Evolutionary conservation across 768 basidiomycete genomes (phyloP), one percentile per base, ranked within the genome.

Genomic region (Lentinula raphanica): DNA sequence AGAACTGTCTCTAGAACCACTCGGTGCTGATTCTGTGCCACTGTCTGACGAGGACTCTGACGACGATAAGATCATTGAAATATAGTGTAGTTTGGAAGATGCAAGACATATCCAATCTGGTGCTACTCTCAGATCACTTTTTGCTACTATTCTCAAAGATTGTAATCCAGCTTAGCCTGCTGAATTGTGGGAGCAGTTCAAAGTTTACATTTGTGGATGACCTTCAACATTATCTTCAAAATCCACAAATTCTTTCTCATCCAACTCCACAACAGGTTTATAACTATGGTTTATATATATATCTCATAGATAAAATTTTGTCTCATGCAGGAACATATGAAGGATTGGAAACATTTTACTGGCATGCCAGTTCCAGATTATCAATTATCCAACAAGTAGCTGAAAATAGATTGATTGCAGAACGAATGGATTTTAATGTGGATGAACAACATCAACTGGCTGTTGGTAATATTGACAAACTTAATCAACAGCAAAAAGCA

Each of bases 21-120:
- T 36, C 3, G 53, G 54, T 23, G 55, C 44, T 25, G 72, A 74
- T 46, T 65, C 66, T 35, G n/a, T n/a, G n/a, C n/a, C n/a, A n/a
- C n/a, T n/a, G n/a, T n/a, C n/a, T n/a, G n/a, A n/a, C n/a, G 79
- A 82, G 44, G 19, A n/a, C 29, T 79, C 81, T 40, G 84, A 83
- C 55, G 85, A 86, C 61, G 70, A 76, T 62, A 79, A 72, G 66
- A 83, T 88, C 54, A 76, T 83, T 61, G 86, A 87, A 71, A 74
- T 88, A 36, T 87, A n/a, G n/a, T n/a, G n/a, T n/a, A n/a, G 39
- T 29, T 27, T 77, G 1, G 13, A 66, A 15, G 78, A 80, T 45
- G 81, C 79, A 0, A 32, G 62, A 5, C 23, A 31, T 1, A 76
- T 79, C 64, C 71, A 76, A 36, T 73, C 72, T 5, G 81, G 79